Evolutionary conservation across 768 basidiomycete species (phyloP).

Genomic region (Gymnopilus dilepis): DNA sequence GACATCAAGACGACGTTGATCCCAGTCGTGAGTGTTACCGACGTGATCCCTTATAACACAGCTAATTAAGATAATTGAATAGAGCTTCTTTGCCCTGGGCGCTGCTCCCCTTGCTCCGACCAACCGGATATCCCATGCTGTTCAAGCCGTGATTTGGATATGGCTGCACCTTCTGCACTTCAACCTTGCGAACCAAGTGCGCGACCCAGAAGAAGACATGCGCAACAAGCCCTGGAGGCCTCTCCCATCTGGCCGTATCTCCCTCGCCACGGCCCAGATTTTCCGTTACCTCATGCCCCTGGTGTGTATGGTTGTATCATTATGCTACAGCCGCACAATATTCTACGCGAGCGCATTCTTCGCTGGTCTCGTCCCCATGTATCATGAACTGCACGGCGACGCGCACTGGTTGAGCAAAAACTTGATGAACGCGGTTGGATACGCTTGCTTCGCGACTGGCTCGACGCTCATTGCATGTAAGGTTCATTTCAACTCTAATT

Average conservation of each 20-base stretch:
- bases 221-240: slow-evolving; percentile 52
- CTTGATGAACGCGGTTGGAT: slow-evolving; percentile 42
- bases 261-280: slow-evolving; percentile 35
- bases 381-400: slow-evolving; percentile 44
- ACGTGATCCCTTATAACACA: background rate
- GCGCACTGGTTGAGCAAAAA: slow-evolving; percentile 45
- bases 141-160: slow-evolving; percentile 44
- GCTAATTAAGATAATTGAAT: background rate
- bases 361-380: slow-evolving; percentile 37
- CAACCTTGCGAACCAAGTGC: slow-evolving; percentile 49
- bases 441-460: slow-evolving; percentile 42
- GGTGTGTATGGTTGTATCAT: slow-evolving; percentile 40
- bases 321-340: slow-evolving; percentile 35
- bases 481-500: background rate
- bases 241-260: slow-evolving; percentile 48
- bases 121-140: slow-evolving; percentile 24
- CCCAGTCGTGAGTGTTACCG: slow-evolving; percentile 44
- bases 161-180: slow-evolving; percentile 52
- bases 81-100: slow-evolving; percentile 32
- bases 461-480: slow-evolving; percentile 43
- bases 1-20: slow-evolving; percentile 52
- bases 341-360: slow-evolving; percentile 39
- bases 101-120: slow-evolving; percentile 29
- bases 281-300: slow-evolving; percentile 43
- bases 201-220: slow-evolving; percentile 46